These are phyloP conservation scores for Aspergillus vadensis DNA, from an alignment of 2,329 filamentous ascomycete species.

Conservation along the genomic window DNA sequence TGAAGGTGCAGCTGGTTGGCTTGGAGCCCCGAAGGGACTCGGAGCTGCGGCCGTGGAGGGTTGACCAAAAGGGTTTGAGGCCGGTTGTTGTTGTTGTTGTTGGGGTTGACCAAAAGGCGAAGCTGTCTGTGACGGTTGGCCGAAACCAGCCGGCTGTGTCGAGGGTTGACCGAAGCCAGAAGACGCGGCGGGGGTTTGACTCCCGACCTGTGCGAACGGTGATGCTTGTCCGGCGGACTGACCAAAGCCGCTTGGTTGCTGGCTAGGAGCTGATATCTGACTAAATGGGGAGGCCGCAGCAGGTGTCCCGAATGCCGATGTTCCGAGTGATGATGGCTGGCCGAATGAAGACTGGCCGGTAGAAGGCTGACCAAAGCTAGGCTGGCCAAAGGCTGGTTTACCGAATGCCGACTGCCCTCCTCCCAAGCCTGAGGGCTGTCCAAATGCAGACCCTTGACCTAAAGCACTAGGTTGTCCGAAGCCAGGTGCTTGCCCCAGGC, in stretches of 20 bases:
- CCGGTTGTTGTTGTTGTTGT: constrained; percentile 14
- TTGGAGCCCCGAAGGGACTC: constrained; percentile 31
- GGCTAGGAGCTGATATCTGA: constrained; percentile 34
- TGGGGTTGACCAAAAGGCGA: constrained; percentile 32
- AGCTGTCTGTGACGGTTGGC: constrained; percentile 32
- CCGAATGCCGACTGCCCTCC: constrained; percentile 28
- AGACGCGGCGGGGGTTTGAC: constrained; percentile 35
- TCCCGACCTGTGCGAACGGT: constrained; percentile 39
- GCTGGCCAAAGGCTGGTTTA: constrained; percentile 49
- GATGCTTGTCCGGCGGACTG: constrained; percentile 24
- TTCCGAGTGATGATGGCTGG: constrained; percentile 28
- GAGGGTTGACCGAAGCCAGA: constrained; percentile 33
- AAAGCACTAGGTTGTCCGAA: constrained; percentile 29
- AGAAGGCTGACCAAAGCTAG: constrained; percentile 42
- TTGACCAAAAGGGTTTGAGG: constrained; percentile 36
- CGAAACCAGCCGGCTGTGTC: constrained; percentile 31
- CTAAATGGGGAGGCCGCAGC: constrained; percentile 47
- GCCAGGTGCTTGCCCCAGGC: constrained; percentile 22
- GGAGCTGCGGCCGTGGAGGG: constrained; percentile 25
- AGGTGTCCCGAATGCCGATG: constrained; percentile 41
- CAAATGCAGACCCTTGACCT: constrained; percentile 43
- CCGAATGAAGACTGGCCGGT: constrained; percentile 33
- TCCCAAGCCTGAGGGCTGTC: constrained; percentile 37
- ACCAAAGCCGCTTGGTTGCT: constrained; percentile 32
- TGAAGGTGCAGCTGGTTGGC: constrained; percentile 38